phyloP scores from a whole-genome alignment of 2,329 filamentous ascomycete genomes.

The Albifimbria verrucaria region DNA sequence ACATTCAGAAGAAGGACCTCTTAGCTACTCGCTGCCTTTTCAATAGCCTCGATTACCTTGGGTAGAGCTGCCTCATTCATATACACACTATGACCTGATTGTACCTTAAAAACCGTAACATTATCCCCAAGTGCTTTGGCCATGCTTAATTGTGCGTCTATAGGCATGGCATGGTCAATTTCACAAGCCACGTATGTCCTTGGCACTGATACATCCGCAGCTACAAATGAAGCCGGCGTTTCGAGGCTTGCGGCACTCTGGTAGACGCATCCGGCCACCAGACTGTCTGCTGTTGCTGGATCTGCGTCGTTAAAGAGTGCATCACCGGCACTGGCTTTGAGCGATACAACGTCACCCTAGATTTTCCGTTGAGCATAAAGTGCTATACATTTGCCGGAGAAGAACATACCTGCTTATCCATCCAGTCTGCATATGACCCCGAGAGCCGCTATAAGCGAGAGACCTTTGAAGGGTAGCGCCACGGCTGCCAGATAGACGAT shows the following conservation, averaged over 20 bases:
- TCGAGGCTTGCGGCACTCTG: constrained; percentile 17
- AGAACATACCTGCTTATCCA: background rate
- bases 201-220: constrained; percentile 14
- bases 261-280: background rate
- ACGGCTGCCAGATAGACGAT: constrained; percentile 24
- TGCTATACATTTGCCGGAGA: background rate
- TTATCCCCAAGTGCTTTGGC: constrained; percentile 5
- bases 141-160: constrained; percentile 16
- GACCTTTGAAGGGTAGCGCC: constrained; percentile 1
- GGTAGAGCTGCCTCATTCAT: background rate
- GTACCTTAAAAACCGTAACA: background rate
- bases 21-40: background rate
- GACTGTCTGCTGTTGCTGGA: background rate
- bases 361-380: background rate
- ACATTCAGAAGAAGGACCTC: too few species aligned
- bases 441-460: background rate
- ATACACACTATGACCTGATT: background rate
- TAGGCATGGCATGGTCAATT: constrained; percentile 16
- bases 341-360: background rate
- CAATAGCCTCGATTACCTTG: background rate
- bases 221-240: constrained; percentile 14
- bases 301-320: constrained; percentile 8
- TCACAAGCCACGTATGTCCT: constrained; percentile 25
- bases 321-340: constrained; percentile 5
- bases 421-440: background rate